Evolutionary conservation across 1,139 yeast genomes (phyloP).

Genomic region (Kluyveromyces sp.): DNA sequence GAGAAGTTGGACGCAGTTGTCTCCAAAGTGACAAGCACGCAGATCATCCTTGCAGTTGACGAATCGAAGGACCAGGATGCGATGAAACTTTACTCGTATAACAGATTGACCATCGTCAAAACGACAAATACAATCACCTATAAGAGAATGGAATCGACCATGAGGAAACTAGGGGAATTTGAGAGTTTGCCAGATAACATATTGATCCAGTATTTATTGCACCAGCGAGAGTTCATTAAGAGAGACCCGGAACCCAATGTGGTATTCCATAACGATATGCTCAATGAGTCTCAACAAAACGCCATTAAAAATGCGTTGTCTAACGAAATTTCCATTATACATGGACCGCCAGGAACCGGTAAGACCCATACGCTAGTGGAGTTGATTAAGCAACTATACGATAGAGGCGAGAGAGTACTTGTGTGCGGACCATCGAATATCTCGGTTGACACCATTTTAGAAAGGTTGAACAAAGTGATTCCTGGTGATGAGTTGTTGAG

Average conservation of each 20-base stretch:
- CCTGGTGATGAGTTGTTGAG: constrained; percentile 56
- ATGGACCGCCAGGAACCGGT: constrained; percentile 80
- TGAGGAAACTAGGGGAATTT: constrained; percentile 57
- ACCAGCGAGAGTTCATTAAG: constrained; percentile 13
- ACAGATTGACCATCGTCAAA: constrained; percentile 55
- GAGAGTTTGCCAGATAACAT: constrained; percentile 24
- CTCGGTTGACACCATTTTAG: constrained; percentile 88
- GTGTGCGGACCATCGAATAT: constrained; percentile 96
- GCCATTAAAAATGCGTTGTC: constrained; percentile 48
- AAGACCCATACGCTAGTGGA: constrained; percentile 86
- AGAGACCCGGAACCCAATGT: constrained; percentile 10
- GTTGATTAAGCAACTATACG: constrained; percentile 63
- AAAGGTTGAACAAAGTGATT: constrained; percentile 50
- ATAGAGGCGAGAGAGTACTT: constrained; percentile 56
- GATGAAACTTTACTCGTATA: constrained; percentile 31
- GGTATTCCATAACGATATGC: constrained; percentile 40
- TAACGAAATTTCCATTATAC: constrained; percentile 49
- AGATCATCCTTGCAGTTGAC: constrained; percentile 55
- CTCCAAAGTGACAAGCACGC: constrained; percentile 36
- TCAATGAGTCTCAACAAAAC: constrained; percentile 69
- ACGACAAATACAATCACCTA: constrained; percentile 64
- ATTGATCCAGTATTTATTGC: constrained; percentile 27
- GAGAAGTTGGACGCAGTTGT: constrained; percentile 22
- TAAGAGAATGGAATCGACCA: constrained; percentile 71
- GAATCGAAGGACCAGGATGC: constrained; percentile 45